Percentiles rank a stretch among this genome's conserved stretches.
Conservation (phyloP, 441 rosid genomes). For the Pelargonium fulgidum region DNA sequence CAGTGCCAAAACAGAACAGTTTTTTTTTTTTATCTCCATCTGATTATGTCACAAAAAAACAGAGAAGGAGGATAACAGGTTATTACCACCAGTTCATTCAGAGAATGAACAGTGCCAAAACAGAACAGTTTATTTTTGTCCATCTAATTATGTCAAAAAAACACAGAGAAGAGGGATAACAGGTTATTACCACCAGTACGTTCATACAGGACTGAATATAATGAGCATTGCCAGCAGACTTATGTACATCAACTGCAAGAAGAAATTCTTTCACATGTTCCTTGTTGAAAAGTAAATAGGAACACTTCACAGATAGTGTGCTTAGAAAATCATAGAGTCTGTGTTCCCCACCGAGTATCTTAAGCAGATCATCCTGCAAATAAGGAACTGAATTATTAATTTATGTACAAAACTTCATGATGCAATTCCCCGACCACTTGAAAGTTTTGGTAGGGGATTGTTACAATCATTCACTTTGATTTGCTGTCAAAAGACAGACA, state of each 20-base stretch:
- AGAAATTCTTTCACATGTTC: constrained; percentile 86
- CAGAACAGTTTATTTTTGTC: background rate
- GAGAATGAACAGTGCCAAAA: constrained; percentile 1
- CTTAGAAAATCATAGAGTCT: constrained; percentile 77
- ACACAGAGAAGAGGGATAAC: constrained; percentile 9
- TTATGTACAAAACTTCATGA: constrained; percentile 13
- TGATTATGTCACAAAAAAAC: background rate
- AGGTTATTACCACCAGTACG: constrained; percentile 78
- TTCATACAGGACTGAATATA: constrained; percentile 71
- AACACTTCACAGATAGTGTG: constrained; percentile 77
- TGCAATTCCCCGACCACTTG: background rate
- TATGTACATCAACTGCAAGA: constrained; percentile 54
- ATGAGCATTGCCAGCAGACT: constrained; percentile 51
- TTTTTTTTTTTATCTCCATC: background rate
- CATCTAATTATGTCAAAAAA: background rate
- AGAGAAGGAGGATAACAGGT: constrained; percentile 18
- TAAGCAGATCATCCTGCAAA: constrained; percentile 91
- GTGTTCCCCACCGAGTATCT: constrained; percentile 86
- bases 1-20: background rate
- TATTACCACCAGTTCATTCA: constrained; percentile 93
- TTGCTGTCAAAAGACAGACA: background rate
- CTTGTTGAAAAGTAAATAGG: constrained; percentile 80
- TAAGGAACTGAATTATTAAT: background rate
- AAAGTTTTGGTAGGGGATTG: background rate
- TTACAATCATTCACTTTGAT: background rate